These are phyloP conservation scores for Pythium pectinolyticum DNA, from an alignment of 352 stramenopile species.

Conservation along the genomic window DNA sequence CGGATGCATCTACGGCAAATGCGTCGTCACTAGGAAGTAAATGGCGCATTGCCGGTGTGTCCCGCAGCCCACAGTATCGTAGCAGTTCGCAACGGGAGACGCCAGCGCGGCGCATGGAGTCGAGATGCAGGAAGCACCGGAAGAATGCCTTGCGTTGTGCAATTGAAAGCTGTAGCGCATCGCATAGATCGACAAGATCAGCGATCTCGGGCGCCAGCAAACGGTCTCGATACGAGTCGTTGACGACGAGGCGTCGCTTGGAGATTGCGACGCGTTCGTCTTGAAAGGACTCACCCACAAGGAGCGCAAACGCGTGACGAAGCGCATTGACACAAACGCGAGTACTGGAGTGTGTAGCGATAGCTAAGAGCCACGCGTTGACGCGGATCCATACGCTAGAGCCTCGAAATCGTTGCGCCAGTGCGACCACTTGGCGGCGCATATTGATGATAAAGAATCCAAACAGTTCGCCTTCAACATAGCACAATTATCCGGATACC, in stretches of 20 bases:
- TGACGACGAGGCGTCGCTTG: conserved; percentile 45
- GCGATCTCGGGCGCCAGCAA: conserved; percentile 58
- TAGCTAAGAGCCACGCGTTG: background rate
- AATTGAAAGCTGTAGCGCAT: conserved; percentile 51
- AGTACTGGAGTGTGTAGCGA: conserved; percentile 25
- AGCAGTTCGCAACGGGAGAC: conserved; percentile 53
- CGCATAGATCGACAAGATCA: conserved; percentile 54
- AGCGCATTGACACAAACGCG: conserved; percentile 26
- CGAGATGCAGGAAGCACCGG: conserved; percentile 59
- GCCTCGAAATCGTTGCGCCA: background rate
- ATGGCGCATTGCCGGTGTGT: conserved; percentile 32
- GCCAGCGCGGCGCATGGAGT: conserved; percentile 53
- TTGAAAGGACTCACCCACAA: conserved; percentile 46
- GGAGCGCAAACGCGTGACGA: conserved; percentile 30
- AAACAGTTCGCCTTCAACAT: conserved; percentile 8
- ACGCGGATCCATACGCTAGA: background rate
- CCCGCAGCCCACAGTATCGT: conserved; percentile 52
- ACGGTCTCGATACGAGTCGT: conserved; percentile 65
- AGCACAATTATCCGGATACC: background rate
- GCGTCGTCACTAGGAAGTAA: conserved; percentile 35
- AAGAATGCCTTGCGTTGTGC: conserved; percentile 62
- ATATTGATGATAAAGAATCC: background rate
- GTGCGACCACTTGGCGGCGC: background rate
- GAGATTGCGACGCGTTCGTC: conserved; percentile 51
- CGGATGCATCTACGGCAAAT: conserved; percentile 26